Evolutionary conservation across 345 rosid genomes (phyloP).

Genomic region (Adansonia digitata): DNA sequence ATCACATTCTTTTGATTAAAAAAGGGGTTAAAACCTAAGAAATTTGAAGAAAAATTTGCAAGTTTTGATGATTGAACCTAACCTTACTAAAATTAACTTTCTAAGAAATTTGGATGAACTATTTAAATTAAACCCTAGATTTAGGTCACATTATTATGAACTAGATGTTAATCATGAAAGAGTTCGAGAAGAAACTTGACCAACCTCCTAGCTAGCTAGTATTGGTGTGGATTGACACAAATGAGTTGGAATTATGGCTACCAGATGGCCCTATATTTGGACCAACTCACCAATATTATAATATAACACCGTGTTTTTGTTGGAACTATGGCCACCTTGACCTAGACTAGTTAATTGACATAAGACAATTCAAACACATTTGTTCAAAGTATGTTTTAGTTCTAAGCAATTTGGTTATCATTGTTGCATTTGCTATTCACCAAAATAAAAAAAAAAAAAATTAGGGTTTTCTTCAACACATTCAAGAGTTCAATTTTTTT

Average conservation of each 20-base stretch:
- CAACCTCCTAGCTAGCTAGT: not conserved
- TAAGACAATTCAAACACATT: no score
- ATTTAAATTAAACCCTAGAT: no score
- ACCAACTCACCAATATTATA: not conserved
- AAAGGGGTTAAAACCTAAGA: no score
- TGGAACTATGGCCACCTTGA: no score
- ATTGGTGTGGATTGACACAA: not conserved
- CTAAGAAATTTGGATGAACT: no score
- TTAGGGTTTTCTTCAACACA: not conserved
- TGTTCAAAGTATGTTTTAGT: not conserved
- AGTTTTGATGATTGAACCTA: no score
- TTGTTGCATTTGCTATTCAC: not conserved
- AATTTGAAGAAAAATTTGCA: no score
- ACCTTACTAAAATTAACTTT: no score
- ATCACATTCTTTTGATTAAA: not conserved
- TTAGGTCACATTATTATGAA: not conserved
- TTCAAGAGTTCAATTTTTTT: not conserved
- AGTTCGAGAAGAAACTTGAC: not conserved
- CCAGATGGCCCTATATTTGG: not conserved
- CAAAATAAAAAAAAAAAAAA: not conserved
- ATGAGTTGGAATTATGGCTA: conserved; percentile 5
- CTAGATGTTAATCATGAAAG: not conserved
- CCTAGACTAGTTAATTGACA: no score
- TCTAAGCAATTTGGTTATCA: not conserved
- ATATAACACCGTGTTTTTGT: not conserved